A percentile compares a stretch with the other conserved stretches of the same genome.
Conservation (phyloP, 495 filamentous ascomycete species). For the Penicillium steckii region DNA sequence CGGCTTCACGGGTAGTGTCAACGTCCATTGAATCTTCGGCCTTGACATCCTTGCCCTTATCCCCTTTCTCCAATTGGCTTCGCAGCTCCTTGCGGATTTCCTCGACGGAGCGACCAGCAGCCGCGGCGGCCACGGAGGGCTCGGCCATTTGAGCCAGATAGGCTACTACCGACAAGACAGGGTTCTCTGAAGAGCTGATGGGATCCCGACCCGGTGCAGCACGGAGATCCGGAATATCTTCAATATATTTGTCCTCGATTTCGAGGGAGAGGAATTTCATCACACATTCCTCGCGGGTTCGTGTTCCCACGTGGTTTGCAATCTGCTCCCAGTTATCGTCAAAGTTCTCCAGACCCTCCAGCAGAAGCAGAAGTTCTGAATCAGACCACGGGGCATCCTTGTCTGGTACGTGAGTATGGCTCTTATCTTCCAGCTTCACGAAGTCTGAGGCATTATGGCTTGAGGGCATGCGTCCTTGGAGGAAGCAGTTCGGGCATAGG, state of each 20-base stretch:
- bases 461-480: slow-evolving; percentile 74
- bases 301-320: slow-evolving; percentile 83
- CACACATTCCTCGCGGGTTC: slow-evolving; percentile 94
- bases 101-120: slow-evolving; percentile 79
- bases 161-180: slow-evolving; percentile 89
- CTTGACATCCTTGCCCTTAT: slow-evolving; percentile 61
- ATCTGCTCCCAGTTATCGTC: slow-evolving; percentile 96
- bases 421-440: slow-evolving; percentile 82
- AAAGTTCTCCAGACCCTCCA: slow-evolving; percentile 86
- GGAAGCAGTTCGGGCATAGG: slow-evolving; percentile 84
- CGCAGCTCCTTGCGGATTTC: slow-evolving; percentile 76
- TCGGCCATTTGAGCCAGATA: slow-evolving; percentile 89
- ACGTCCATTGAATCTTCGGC: slow-evolving; percentile 69
- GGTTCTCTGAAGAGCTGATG: slow-evolving; percentile 87
- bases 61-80: slow-evolving; percentile 66
- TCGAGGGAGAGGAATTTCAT: slow-evolving; percentile 91
- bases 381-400: slow-evolving; percentile 87
- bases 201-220: slow-evolving; percentile 74
- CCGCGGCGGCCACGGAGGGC: slow-evolving; percentile 82
- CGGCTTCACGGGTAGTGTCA: slow-evolving; percentile 41
- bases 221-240: slow-evolving; percentile 67
- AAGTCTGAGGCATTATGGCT: slow-evolving; percentile 73
- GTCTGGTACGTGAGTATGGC: slow-evolving; percentile 70
- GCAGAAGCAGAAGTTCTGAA: slow-evolving; percentile 75
- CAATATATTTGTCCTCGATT: slow-evolving; percentile 86